Percentiles rank a stretch among this genome's conserved stretches.
These are phyloP conservation scores for Pyrus betulifolia DNA, from an alignment of 306 rosid genomes.

Conservation along the genomic window DNA sequence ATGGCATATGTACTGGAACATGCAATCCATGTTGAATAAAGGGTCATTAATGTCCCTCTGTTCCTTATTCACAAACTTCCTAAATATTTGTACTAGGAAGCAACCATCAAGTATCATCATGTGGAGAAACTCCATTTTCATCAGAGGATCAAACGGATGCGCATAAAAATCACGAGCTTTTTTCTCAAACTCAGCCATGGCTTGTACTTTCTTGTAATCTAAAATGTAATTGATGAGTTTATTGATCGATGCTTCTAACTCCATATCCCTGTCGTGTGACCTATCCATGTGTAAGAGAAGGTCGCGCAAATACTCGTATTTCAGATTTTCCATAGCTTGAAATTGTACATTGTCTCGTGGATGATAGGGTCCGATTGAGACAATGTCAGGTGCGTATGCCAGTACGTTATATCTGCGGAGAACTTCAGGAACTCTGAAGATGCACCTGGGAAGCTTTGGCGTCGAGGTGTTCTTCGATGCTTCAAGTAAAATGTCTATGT, in stretches of 20 bases:
- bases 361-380: slow-evolving; percentile 15
- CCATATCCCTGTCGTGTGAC: too few relatives aligned
- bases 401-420: background rate
- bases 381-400: background rate
- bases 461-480: background rate
- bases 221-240: too few relatives aligned
- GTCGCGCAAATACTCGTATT: background rate
- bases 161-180: background rate
- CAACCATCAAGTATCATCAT: slow-evolving; percentile 20
- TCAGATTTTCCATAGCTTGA: background rate
- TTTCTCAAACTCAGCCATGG: background rate
- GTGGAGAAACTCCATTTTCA: background rate
- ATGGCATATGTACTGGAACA: slow-evolving; percentile 10
- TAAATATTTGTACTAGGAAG: slow-evolving; percentile 13
- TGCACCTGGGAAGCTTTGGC: background rate
- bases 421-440: slow-evolving; percentile 2
- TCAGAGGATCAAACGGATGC: background rate
- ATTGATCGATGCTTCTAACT: background rate
- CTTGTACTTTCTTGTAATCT: too few relatives aligned
- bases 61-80: background rate
- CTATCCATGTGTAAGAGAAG: background rate
- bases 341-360: background rate
- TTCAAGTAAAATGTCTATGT: background rate
- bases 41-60: background rate
- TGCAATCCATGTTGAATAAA: slow-evolving; percentile 12